Evolutionary conservation across 495 filamentous ascomycete genomes (phyloP), one percentile per base, ranked within the genome.

Genomic region (Penicillium samsonianum): DNA sequence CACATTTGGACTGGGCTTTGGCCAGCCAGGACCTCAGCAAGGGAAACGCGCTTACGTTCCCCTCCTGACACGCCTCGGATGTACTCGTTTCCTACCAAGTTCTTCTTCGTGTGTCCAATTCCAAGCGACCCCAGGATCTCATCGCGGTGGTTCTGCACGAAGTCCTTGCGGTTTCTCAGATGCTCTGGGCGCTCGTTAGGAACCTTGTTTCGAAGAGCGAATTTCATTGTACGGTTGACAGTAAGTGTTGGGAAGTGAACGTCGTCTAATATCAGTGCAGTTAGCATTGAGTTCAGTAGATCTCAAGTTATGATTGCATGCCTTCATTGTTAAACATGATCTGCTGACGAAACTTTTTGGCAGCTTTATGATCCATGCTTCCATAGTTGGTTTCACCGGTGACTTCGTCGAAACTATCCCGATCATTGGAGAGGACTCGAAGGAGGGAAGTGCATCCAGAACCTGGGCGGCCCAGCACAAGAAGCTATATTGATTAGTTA

Each of bases 31-130:
- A 79, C 75, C 64, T 94, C 91, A 1, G 89, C 87, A 67, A 94
- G 88, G 59, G 86, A 90, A 31, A 92, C 88, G 62, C 91, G 84
- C 73, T 93, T 94, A 12, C 90, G 75, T 69, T 96, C 91, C 52
- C 91, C 91, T 53, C 91, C 91, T 53, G 84, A 89, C 0, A 95
- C 87, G 54, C 91, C 91, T 44, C 89, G 83, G 48, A 92, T 80
- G 58, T 88, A 91, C 60, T 91, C 89, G 67, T 93, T 91, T 31
- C 91, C 91, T 37, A 95, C 89, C 33, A 82, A 77, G 1, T 89
- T 93, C 72, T 94, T 86, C 57, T 84, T 80, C 0, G 89, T 92
- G 60, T 93, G 88, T 12, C 81, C 76, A 51, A 96, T 86, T 44
- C 89, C 88, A 56, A 92, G 84, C 51, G 90, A 86, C 37, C 86